These are phyloP conservation scores for Salix caprea DNA, from an alignment of 345 rosid species.

Conservation along the genomic window DNA sequence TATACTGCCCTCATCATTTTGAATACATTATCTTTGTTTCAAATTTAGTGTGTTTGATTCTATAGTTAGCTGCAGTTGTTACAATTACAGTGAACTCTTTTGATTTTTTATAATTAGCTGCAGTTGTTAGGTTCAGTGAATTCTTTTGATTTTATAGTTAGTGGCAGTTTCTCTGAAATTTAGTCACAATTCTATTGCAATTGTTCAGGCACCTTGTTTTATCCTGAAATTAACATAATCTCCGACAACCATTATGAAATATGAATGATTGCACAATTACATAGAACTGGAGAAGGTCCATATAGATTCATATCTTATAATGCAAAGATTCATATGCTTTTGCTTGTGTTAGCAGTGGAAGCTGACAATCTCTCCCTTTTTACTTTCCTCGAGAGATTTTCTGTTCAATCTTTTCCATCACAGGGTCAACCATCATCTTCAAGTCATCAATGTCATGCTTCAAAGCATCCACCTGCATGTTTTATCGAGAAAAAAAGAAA, in stretches of 20 bases:
- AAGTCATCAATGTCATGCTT: conserved; percentile 50
- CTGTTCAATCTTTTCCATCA: conserved; percentile 27
- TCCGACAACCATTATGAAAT: background rate
- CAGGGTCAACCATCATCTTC: conserved; percentile 54
- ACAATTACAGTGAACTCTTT: too few relatives aligned
- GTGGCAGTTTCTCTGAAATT: background rate
- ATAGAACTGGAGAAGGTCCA: background rate
- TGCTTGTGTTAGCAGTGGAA: background rate
- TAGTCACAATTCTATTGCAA: background rate
- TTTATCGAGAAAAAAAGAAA: background rate
- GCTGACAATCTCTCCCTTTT: background rate
- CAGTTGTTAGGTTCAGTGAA: too few relatives aligned
- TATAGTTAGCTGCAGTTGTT: background rate
- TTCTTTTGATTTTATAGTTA: too few relatives aligned
- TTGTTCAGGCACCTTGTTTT: background rate
- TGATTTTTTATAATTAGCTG: background rate
- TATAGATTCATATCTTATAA: background rate
- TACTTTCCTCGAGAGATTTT: conserved; percentile 25
- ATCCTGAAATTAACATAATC: background rate
- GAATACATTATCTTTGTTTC: background rate
- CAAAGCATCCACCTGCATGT: conserved; percentile 45
- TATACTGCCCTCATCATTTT: background rate
- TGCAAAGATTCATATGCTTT: background rate
- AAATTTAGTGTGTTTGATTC: background rate
- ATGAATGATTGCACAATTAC: background rate